A percentile compares a stretch with the other conserved stretches of the same genome.
phyloP scores from a whole-genome alignment of 2,329 filamentous ascomycete species.

The Decorospora gaudefroyi region DNA sequence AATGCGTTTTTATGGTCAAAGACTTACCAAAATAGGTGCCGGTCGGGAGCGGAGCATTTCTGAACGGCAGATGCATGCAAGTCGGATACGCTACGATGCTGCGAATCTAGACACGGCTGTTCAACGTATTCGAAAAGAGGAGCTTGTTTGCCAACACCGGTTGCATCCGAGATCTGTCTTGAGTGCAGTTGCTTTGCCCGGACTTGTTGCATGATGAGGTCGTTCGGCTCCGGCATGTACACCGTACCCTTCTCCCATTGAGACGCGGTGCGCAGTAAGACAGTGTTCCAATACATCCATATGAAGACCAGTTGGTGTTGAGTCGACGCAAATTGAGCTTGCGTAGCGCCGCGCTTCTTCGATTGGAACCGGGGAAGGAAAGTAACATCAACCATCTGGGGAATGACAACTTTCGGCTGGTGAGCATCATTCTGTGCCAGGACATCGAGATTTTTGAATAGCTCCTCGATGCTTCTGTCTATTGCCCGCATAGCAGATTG shows the following conservation, averaged over 20 bases:
- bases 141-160: constrained; percentile 37
- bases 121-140: constrained; percentile 44
- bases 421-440: constrained; percentile 33
- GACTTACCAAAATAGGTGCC: constrained; percentile 46
- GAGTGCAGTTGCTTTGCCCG: constrained; percentile 41
- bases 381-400: constrained; percentile 43
- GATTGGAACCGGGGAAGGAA: constrained; percentile 44
- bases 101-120: constrained; percentile 39
- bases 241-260: constrained; percentile 40
- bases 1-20: constrained; percentile 35
- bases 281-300: constrained; percentile 45
- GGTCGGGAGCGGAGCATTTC: constrained; percentile 38
- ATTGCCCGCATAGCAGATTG: constrained; percentile 38
- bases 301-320: constrained; percentile 44
- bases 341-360: constrained; percentile 26
- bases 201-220: constrained; percentile 43
- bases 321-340: constrained; percentile 34
- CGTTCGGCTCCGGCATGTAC: constrained; percentile 42
- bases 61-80: constrained; percentile 37
- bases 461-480: constrained; percentile 38
- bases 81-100: constrained; percentile 15
- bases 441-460: constrained; percentile 43
- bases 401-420: constrained; percentile 38
- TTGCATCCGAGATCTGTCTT: constrained; percentile 39
- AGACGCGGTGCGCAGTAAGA: constrained; percentile 34